These are phyloP conservation scores for Camelina laxa DNA, from an alignment of 345 rosid species.

Conservation along the genomic window DNA sequence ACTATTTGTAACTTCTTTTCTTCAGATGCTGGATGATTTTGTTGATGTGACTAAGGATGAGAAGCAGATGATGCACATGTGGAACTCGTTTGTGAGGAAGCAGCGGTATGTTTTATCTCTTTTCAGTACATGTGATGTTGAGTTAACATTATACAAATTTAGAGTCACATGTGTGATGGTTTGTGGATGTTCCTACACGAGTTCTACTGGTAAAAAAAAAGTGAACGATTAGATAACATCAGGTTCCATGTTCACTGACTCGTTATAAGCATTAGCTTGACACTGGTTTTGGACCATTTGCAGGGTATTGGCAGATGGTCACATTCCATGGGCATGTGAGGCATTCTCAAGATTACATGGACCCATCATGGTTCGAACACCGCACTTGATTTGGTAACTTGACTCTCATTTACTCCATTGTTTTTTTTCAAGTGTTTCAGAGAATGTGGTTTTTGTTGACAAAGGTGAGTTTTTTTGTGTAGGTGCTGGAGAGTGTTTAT, in stretches of 20 bases:
- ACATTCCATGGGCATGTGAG: slow-evolving; percentile 99
- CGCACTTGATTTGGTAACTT: slow-evolving; percentile 71
- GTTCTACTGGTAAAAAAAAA: neutral
- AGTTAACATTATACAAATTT: slow-evolving; percentile 11
- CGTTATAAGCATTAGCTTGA: slow-evolving; percentile 20
- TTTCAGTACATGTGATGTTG: slow-evolving; percentile 25
- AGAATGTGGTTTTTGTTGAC: slow-evolving; percentile 23
- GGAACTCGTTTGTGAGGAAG: slow-evolving; percentile 98
- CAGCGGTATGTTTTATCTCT: slow-evolving; percentile 64
- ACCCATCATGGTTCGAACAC: slow-evolving; percentile 64
- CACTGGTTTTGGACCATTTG: slow-evolving; percentile 26
- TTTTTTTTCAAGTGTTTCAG: slow-evolving; percentile 2
- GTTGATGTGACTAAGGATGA: slow-evolving; percentile 97
- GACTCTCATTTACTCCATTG: slow-evolving; percentile 12
- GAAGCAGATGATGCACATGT: slow-evolving; percentile 96
- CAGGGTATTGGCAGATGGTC: slow-evolving; percentile 98
- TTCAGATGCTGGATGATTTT: slow-evolving; percentile 98
- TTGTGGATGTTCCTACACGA: slow-evolving; percentile 12
- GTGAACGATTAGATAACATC: slow-evolving; percentile 4
- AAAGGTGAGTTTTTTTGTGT: slow-evolving; percentile 31
- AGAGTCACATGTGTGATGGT: slow-evolving; percentile 4
- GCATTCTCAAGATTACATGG: slow-evolving; percentile 89
- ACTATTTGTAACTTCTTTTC: slow-evolving; percentile 21
- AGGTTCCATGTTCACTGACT: neutral
- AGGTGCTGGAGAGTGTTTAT: slow-evolving; percentile 98